Conservation (phyloP, 805 yeast species). For the Metschnikowia gelsemii region DNA sequence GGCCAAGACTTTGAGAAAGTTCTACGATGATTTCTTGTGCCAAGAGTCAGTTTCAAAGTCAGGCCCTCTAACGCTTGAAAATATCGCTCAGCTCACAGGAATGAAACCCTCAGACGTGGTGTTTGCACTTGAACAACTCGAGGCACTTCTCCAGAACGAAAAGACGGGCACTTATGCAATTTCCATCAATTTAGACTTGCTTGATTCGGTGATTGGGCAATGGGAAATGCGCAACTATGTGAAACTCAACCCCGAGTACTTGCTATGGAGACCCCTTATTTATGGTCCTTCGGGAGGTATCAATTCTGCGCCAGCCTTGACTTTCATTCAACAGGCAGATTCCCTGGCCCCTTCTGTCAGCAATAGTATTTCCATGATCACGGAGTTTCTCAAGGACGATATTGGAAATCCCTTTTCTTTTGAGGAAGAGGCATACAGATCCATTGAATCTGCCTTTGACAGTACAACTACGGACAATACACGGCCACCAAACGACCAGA, state of each 20-base stretch:
- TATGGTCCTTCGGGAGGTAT: constrained; percentile 86
- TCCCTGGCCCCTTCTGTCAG: constrained; percentile 22
- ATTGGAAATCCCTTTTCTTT: constrained; percentile 59
- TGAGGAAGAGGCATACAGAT: constrained; percentile 55
- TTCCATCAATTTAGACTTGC: constrained; percentile 44
- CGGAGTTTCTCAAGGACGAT: constrained; percentile 66
- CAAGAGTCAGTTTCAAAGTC: too few relatives aligned
- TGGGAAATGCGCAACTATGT: constrained; percentile 59
- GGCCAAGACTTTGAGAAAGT: constrained; percentile 44
- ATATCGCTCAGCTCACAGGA: constrained; percentile 69
- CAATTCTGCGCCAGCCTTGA: constrained; percentile 54
- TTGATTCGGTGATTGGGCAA: constrained; percentile 42
- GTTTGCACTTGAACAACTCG: constrained; percentile 77
- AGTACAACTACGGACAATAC: constrained; percentile 11
- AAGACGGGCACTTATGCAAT: constrained; percentile 50
- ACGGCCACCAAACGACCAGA: not conserved
- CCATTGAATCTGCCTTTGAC: constrained; percentile 29
- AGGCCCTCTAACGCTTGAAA: constrained; percentile 51
- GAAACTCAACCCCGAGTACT: constrained; percentile 48
- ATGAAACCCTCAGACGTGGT: constrained; percentile 85
- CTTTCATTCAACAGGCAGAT: constrained; percentile 12
- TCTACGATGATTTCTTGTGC: constrained; percentile 24
- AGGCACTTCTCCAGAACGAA: constrained; percentile 54
- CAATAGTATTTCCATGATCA: constrained; percentile 55
- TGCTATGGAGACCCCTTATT: constrained; percentile 82